A percentile compares a stretch with the other conserved stretches of the same genome.
These are phyloP conservation scores for Yamadazyma taylorii DNA, from an alignment of 1,139 yeast genomes.

Conservation along the genomic window DNA sequence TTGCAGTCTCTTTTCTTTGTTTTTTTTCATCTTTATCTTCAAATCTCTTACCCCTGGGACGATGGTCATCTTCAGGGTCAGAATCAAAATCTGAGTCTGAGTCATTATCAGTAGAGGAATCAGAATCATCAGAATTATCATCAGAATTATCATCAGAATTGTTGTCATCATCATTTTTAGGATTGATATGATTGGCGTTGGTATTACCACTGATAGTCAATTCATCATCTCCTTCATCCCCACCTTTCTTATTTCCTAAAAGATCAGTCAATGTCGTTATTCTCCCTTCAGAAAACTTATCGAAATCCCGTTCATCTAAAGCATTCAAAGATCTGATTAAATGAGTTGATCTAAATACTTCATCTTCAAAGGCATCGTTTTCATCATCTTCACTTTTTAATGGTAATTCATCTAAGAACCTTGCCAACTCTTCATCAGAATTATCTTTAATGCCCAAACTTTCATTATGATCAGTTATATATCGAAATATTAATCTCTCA, in stretches of 20 bases:
- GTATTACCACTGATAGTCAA: conserved; percentile 21
- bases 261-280: conserved; percentile 72
- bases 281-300: conserved; percentile 76
- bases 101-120: conserved; percentile 30
- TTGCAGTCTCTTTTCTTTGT: conserved; percentile 79
- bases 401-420: conserved; percentile 47
- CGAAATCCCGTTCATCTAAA: conserved; percentile 85
- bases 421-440: conserved; percentile 39
- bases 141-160: conserved; percentile 33
- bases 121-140: conserved; percentile 31
- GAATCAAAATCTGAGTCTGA: conserved; percentile 34
- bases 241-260: conserved; percentile 11
- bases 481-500: conserved; percentile 78
- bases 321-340: conserved; percentile 74
- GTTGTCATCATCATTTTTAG: conserved; percentile 26
- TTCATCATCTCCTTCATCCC: conserved; percentile 16
- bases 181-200: conserved; percentile 28
- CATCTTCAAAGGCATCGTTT: conserved; percentile 63
- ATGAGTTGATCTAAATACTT: conserved; percentile 83
- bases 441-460: conserved; percentile 38
- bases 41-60: conserved; percentile 67
- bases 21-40: conserved; percentile 87
- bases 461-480: conserved; percentile 51
- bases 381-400: conserved; percentile 54
- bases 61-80: conserved; percentile 17